These are phyloP conservation scores for Antitrichia curtipendula DNA, from an alignment of 225 moss, liverwort and hornwort species.

Conservation along the genomic window DNA sequence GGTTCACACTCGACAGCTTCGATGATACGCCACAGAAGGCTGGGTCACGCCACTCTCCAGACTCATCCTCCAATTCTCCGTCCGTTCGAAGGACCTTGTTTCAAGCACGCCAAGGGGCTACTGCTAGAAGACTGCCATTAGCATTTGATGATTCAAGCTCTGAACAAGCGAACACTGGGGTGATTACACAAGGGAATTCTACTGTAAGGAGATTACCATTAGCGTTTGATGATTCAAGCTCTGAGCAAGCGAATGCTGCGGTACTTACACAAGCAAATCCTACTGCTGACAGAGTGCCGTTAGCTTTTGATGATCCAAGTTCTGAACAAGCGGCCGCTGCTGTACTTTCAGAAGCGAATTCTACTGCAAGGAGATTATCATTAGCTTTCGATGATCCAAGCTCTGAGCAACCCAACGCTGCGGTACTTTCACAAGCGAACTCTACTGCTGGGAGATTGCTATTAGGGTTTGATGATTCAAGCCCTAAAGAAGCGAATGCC, in stretches of 20 bases:
- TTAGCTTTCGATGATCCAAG: background rate
- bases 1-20: background rate
- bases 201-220: background rate
- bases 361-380: background rate
- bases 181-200: background rate
- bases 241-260: background rate
- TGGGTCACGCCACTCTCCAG: background rate
- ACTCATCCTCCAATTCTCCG: background rate
- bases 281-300: background rate
- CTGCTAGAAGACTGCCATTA: background rate
- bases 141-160: background rate
- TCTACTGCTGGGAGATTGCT: background rate
- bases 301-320: background rate
- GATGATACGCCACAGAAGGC: background rate
- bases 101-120: background rate
- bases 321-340: background rate
- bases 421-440: background rate
- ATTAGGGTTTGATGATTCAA: background rate
- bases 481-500: background rate
- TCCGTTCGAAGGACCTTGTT: slow-evolving; percentile 8
- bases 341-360: background rate
- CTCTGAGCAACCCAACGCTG: background rate
- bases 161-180: background rate
- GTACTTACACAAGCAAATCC: background rate
- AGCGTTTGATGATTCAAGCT: background rate